These are phyloP conservation scores for Trichocomaceae sp. DNA, from an alignment of 2,329 filamentous ascomycete genomes.

Conservation along the genomic window DNA sequence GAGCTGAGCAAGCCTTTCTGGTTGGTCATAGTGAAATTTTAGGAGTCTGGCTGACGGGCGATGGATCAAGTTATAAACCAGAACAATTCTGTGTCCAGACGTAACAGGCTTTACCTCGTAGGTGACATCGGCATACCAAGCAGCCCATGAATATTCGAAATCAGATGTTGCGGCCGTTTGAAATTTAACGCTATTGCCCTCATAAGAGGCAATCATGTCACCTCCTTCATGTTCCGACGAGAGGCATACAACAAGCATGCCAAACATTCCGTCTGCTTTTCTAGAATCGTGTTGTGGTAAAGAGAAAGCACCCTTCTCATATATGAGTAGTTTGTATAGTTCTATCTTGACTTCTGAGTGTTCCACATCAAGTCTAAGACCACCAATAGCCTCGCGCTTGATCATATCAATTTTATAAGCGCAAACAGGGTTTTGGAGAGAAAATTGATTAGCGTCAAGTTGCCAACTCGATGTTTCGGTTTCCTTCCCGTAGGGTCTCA, in stretches of 20 bases:
- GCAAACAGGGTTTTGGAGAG: constrained; percentile 33
- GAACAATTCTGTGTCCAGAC: constrained; percentile 45
- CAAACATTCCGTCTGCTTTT: constrained; percentile 46
- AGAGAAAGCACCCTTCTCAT: constrained; percentile 48
- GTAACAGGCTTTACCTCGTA: constrained; percentile 47
- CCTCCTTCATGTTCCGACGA: constrained; percentile 47
- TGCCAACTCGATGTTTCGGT: constrained; percentile 40
- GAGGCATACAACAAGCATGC: constrained; percentile 45
- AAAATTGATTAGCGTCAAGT: constrained; percentile 35
- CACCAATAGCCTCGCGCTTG: constrained; percentile 8
- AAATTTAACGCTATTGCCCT: constrained; percentile 27
- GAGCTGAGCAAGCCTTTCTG: background rate
- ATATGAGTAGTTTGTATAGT: constrained; percentile 45
- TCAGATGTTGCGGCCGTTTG: constrained; percentile 24
- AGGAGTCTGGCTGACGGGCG: constrained; percentile 1
- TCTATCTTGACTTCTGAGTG: constrained; percentile 26
- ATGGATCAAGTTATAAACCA: constrained; percentile 49
- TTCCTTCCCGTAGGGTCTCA: constrained; percentile 32
- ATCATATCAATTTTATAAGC: constrained; percentile 14
- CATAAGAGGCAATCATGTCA: constrained; percentile 38
- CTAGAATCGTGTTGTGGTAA: constrained; percentile 44
- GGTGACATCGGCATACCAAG: constrained; percentile 49
- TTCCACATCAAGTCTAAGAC: constrained; percentile 23
- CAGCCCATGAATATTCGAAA: constrained; percentile 16
- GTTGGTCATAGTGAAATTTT: background rate